Base-by-base conservation (phyloP, 495 filamentous ascomycete species). In the Xylaria venustula region DNA sequence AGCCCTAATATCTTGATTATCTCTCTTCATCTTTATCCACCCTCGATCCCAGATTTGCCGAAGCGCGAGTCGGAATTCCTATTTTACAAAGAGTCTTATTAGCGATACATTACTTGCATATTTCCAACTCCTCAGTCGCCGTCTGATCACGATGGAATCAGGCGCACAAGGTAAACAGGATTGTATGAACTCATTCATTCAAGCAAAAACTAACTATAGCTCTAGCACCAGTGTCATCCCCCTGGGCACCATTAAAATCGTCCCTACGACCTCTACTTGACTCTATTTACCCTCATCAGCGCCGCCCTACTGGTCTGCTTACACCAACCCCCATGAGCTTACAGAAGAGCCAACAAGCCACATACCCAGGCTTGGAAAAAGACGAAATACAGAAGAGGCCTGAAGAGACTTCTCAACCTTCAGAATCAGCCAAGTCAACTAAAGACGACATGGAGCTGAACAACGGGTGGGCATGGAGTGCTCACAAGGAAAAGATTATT, bases 401-500 rank as follows among this genome's bases (percentile, higher is more conserved):
- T 11, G 36, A 15, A 44, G 56, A 51, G 36, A 51, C 1, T 12
- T 12, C 57, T 26, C 57, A 60, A 26, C 1, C 36, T 25, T 7
- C 47, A 5, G 36, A 41, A 17, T 11, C 47, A 15, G 2, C 46
- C 6, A 5, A n/a, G 7, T 12, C 57, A 25, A 12, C 54, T 8
- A 23, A 45, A 11, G 57, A 60, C 57, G 48, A 60, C 17, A 52
- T 60, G 47, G 57, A 60, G 17, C 26, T 34, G 0, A 15, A 1
- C 9, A 48, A 48, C 25, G 54, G 54, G 6, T 57, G 57, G 54
- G 37, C 30, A 34, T 89, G 86, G 86, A 82, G 82, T 0, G 41
- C 61, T 9, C 79, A 85, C 45, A 88, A 88, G 62, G 87, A 89
- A 52, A 77, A 82, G 73, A 91, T 93, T 52, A 73, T 93, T 4